A percentile compares a stretch with the other conserved stretches of the same genome.
Evolutionary conservation across 768 basidiomycete species (phyloP).

Genomic region (Pleurotus tuoliensis): DNA sequence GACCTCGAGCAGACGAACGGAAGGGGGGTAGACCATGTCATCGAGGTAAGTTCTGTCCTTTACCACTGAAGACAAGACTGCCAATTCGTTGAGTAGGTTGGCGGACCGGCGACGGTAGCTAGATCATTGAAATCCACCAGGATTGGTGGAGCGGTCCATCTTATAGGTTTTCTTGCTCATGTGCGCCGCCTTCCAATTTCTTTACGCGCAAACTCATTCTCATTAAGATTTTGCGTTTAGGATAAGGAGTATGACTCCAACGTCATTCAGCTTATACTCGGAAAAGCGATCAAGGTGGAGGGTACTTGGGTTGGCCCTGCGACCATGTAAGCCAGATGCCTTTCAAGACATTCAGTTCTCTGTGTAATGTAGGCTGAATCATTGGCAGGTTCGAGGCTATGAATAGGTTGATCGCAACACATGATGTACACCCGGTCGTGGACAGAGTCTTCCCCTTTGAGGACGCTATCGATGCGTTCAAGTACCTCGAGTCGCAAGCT

Average conservation of each 20-base stretch:
- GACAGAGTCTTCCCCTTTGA: slow-evolving; percentile 50
- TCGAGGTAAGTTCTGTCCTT: slow-evolving; percentile 13
- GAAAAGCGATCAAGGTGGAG: slow-evolving; percentile 30
- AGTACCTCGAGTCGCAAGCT: slow-evolving; percentile 40
- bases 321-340: slow-evolving; percentile 25
- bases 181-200: slow-evolving; percentile 9
- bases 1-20: slow-evolving; percentile 10
- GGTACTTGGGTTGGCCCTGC: slow-evolving; percentile 44
- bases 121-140: slow-evolving; percentile 23
- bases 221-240: background rate
- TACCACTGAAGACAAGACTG: no score
- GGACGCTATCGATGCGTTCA: slow-evolving; percentile 39
- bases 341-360: background rate
- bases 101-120: slow-evolving; percentile 32
- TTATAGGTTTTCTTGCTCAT: slow-evolving; percentile 33
- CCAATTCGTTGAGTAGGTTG: slow-evolving; percentile 31
- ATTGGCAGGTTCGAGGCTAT: slow-evolving; percentile 40
- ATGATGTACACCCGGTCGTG: slow-evolving; percentile 37
- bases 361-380: background rate
- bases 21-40: slow-evolving; percentile 17
- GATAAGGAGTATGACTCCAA: slow-evolving; percentile 17
- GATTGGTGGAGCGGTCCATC: slow-evolving; percentile 26
- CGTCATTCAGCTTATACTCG: slow-evolving; percentile 23
- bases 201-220: no score
- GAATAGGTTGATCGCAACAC: slow-evolving; percentile 35